Conservation (phyloP, 305 asterid genomes). For the Solanum hybrid region DNA sequence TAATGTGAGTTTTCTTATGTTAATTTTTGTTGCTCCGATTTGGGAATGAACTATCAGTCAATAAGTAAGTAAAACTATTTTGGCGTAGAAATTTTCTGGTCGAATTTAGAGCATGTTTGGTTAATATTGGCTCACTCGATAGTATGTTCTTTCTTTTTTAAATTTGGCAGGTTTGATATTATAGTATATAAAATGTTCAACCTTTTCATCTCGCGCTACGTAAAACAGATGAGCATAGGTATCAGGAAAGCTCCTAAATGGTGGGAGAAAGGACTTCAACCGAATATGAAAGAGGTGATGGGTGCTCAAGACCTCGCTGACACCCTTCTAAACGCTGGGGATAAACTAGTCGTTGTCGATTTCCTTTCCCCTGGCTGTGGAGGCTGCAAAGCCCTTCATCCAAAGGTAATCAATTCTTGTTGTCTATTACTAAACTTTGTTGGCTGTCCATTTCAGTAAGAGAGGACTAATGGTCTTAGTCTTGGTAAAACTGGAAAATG, state of each 20-base stretch:
- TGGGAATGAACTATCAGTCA: not conserved
- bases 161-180: not conserved
- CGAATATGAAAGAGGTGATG: constrained; percentile 32
- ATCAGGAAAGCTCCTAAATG: constrained; percentile 27
- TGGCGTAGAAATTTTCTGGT: not conserved
- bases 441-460: not conserved
- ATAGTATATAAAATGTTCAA: not conserved
- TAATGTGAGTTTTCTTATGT: not conserved
- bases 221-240: constrained; percentile 16
- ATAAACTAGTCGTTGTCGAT: constrained; percentile 31
- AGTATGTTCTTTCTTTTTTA: not conserved
- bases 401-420: constrained; percentile 20
- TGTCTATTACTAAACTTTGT: not conserved
- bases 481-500: not conserved
- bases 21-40: not conserved
- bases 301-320: constrained; percentile 36
- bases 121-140: not conserved
- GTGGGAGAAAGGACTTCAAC: constrained; percentile 40
- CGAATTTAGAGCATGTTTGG: not conserved
- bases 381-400: constrained; percentile 43
- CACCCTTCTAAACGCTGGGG: constrained; percentile 24
- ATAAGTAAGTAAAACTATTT: not conserved
- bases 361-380: constrained; percentile 42
- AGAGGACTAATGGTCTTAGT: not conserved
- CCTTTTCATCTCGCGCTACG: not conserved